These are phyloP conservation scores for Leccinum pallidistipes DNA, from an alignment of 1,284 basidiomycete genomes.

Conservation along the genomic window DNA sequence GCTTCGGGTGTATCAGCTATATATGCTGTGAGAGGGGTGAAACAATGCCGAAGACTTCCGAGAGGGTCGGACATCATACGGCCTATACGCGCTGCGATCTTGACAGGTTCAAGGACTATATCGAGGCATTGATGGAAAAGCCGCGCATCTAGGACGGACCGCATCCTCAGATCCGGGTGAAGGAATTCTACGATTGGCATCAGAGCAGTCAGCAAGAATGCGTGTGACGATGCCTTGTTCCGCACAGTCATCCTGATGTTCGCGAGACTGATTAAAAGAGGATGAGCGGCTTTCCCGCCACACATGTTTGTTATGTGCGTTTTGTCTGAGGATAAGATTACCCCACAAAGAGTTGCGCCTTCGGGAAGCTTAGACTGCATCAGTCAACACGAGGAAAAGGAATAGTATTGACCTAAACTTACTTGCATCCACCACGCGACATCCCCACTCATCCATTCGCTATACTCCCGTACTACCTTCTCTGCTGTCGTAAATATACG, in stretches of 20 bases:
- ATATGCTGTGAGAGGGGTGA: neutral
- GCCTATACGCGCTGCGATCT: neutral
- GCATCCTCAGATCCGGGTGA: neutral
- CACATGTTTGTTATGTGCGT: slow-evolving; percentile 9
- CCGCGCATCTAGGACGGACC: neutral
- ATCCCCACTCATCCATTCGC: too few relatives aligned
- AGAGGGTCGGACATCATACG: neutral
- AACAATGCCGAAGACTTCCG: neutral
- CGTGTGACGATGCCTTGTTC: slow-evolving; percentile 31
- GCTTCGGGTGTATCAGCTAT: neutral
- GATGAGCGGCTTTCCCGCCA: slow-evolving; percentile 25
- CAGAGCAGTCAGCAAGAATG: slow-evolving; percentile 7
- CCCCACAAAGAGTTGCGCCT: too few relatives aligned
- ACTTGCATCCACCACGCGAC: too few relatives aligned
- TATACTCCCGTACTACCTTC: too few relatives aligned
- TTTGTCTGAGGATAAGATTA: slow-evolving; percentile 25
- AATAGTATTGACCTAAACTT: too few relatives aligned
- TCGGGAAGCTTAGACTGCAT: too few relatives aligned
- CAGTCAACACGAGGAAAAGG: too few relatives aligned
- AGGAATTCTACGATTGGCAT: neutral
- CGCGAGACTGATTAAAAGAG: slow-evolving; percentile 35
- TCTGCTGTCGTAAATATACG: too few relatives aligned
- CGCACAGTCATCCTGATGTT: slow-evolving; percentile 33
- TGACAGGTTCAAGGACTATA: neutral
- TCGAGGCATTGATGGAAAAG: neutral